Evolutionary conservation across 2,329 filamentous ascomycete genomes (phyloP), one percentile per base, ranked within the genome.

Genomic region (Sporothrix inflata): DNA sequence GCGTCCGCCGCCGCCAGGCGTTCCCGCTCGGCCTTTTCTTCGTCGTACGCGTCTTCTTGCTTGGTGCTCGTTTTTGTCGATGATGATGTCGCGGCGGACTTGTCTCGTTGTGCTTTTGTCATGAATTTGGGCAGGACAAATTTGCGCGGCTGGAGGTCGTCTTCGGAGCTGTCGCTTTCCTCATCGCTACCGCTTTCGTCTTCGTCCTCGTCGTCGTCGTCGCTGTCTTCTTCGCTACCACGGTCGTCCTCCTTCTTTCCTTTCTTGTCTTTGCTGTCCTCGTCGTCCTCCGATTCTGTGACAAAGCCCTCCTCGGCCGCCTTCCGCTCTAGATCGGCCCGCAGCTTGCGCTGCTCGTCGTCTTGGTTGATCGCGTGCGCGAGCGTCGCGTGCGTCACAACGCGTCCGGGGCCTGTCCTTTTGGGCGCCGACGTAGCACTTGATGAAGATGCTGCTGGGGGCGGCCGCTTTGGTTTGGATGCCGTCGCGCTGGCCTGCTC

Each of bases 1-100:
- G 88, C 90, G 79, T 97, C 91, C 14, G 92, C 89, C 73, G 91
- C 89, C 51, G 91, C 90, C 79, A 91, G 89, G 47, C 89, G 87
- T 1, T 86, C 89, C 72, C 87, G 88, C 1, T 85, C 87, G 3
- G 80, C 82, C 4, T 80, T 77, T 24, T 53, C 72, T 38, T 74
- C 76, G 8, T 74, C 75, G 19, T 77, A 74, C 1, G 51, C 72
- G n/a, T 70, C 51, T 4, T 70, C 47, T 2, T 63, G 45, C 2
- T 34, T 42, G 38, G 76, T 69, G 55, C 76, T 24, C 30, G 69
- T 79, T 24, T 61, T 76, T 70, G 53, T 53, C 70, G 55, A 76
- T 51, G 63, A 76, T 73, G 57, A 76, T 75, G 68, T 70, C 72
- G 76, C 9, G 71, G 75, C 67, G 68, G 77, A 79, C 38, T 57